Base-by-base conservation (phyloP, 2,329 filamentous ascomycete genomes). In the Xylariaceae sp. region DNA sequence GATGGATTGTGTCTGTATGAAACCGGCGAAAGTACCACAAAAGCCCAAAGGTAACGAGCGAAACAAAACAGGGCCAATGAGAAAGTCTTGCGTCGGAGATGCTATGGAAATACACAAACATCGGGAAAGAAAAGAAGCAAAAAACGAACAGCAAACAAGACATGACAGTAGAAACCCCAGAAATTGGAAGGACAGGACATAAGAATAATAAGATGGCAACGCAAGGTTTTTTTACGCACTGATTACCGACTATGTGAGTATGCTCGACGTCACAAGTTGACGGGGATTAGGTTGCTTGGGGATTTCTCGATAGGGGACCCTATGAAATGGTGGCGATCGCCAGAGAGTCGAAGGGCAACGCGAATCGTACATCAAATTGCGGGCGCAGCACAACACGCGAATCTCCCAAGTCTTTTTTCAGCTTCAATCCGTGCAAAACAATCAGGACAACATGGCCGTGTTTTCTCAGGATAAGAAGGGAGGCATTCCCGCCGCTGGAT, bases 261-360 rank as follows among this genome's bases (percentile, higher is more conserved):
- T 23, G 47, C 56, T 53, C 59, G 58, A 60, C 57, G 56, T 67
- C 64, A 67, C 54, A 55, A 34, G 23, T n/a, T 23, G 13, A 55
- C 52, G 57, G 58, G 62, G 47, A 4, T 49, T 17, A 9, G 9
- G 9, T 49, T 18, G 15, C 11, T 60, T 30, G 4, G 23, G 57
- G 30, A 45, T 37, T 39, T 39, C 48, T 45, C 49, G 50, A 52
- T 52, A 54, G 62, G 61, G 68, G 67, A 66, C 61, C 68, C 68
- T 68, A 68, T 42, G 9, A 10, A 42, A 10, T 42, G 37, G 37
- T 9, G 37, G 37, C 23, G 23, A 30, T 30, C 23, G 23, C 23
- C 23, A 30, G 23, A 30, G 23, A 30, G 23, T 30, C 23, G 23
- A 30, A 30, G 23, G 23, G 23, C 4, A 30, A 30, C 23, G 23